Conservation (phyloP, 805 yeast species). For the Spathaspora passalidarum region DNA sequence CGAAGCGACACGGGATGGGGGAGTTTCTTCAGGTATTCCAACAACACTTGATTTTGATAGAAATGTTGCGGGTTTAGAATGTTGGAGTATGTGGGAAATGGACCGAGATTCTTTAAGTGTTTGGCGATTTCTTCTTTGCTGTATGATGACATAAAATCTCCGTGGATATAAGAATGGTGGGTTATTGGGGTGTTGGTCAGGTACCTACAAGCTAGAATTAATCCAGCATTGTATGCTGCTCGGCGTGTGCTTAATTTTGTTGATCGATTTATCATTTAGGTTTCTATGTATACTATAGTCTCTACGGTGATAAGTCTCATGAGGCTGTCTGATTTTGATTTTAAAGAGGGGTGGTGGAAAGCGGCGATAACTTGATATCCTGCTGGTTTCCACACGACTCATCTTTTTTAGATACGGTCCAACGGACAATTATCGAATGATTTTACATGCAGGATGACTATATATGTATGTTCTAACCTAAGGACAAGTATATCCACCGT, state of each 20-base stretch:
- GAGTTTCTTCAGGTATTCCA: constrained; percentile 56
- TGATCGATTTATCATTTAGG: neutral
- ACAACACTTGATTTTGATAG: constrained; percentile 73
- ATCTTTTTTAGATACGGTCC: neutral
- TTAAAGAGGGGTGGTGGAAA: no score
- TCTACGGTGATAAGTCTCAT: no score
- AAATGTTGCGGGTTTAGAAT: constrained; percentile 66
- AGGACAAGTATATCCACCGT: constrained; percentile 60
- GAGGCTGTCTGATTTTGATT: no score
- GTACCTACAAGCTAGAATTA: neutral
- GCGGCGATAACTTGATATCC: no score
- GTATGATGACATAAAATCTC: constrained; percentile 31
- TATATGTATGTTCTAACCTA: neutral
- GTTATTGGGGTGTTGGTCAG: constrained; percentile 16
- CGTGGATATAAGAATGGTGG: constrained; percentile 28
- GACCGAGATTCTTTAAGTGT: constrained; percentile 35
- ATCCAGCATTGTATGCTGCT: neutral
- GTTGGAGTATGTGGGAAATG: constrained; percentile 39
- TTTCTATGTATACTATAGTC: no score
- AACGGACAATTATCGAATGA: no score
- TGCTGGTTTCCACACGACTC: no score
- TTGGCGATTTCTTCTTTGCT: constrained; percentile 26
- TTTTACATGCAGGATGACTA: no score
- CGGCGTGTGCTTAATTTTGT: neutral
- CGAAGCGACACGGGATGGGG: constrained; percentile 90